Evolutionary conservation across 2,329 filamentous ascomycete genomes (phyloP), one percentile per base, ranked within the genome.

Genomic region (Colletotrichum cereale): DNA sequence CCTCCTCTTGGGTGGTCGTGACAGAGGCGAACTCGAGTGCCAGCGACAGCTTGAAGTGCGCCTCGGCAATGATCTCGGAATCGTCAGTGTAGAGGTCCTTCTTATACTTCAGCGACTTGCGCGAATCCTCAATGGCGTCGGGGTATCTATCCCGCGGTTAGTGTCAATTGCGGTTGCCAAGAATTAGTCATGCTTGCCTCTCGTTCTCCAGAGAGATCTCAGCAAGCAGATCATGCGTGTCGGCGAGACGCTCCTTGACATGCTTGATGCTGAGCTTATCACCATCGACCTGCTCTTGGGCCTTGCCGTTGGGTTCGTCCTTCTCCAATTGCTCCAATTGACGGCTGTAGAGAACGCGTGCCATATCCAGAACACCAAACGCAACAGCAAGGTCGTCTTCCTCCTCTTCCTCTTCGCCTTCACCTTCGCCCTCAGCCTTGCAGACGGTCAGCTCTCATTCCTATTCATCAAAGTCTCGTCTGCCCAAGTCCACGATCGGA

Each of bases 151-250:
- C 24, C 21, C 14, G 38, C 8, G 57, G 62, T 73, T 64, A 74
- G 65, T 63, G 26, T 26, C 8, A 14, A 24, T 16, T n/a, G 3
- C 11, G 5, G n/a, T 4, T 40, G 50, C 1, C 8, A 40, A 40
- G 36, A 38, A 18, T 24, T 21, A 1, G 53, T 24, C 50, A 10
- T 52, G 62, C 81, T 71, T 83, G 91, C 84, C 93, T 91, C 83
- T 98, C 96, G 76, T 96, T 97, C 84, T 99, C 96, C 36, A 99
- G 86, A n/a, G 93, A 97, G 73, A 99, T 98, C 82, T 99, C 96
- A 12, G 95, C 93, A 73, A 98, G 92, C 67, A 97, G 88, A 79
- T 98, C 95, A 80, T 98, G 94, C 11, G 94, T 97, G 79, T 99
- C 96, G 72, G 94, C 94, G 42, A 98, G 88, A 67, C 94, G 91